These are phyloP conservation scores for Gymnopilus dilepis DNA, from an alignment of 768 basidiomycete species.

Conservation along the genomic window DNA sequence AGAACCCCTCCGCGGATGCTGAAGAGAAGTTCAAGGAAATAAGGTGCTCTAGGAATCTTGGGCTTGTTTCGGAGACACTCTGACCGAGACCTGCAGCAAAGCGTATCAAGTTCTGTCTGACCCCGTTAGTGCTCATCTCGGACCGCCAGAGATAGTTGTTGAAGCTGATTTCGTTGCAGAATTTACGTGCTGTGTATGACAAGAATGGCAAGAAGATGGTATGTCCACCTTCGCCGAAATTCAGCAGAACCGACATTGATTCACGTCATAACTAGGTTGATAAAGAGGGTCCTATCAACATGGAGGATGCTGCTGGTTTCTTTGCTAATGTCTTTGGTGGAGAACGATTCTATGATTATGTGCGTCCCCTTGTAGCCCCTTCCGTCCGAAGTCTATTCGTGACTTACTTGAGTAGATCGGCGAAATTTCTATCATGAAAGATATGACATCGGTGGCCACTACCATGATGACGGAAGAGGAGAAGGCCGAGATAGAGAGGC, in stretches of 20 bases:
- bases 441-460: slow-evolving; percentile 83
- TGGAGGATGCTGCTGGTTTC: slow-evolving; percentile 94
- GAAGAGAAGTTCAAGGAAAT: slow-evolving; percentile 98
- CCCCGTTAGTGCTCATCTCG: slow-evolving; percentile 53
- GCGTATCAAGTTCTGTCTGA: slow-evolving; percentile 94
- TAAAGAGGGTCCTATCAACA: slow-evolving; percentile 75
- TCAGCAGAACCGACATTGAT: not conserved
- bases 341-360: slow-evolving; percentile 88
- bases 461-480: slow-evolving; percentile 95
- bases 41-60: slow-evolving; percentile 57
- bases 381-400: not conserved
- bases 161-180: slow-evolving; percentile 43
- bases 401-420: slow-evolving; percentile 70
- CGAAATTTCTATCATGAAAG: slow-evolving; percentile 95
- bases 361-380: slow-evolving; percentile 45
- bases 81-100: slow-evolving; percentile 58
- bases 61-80: not conserved
- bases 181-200: slow-evolving; percentile 89
- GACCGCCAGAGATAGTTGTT: not conserved
- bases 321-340: slow-evolving; percentile 97
- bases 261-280: slow-evolving; percentile 52
- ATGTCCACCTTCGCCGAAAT: slow-evolving; percentile 23
- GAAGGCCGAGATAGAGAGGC: slow-evolving; percentile 82
- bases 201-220: slow-evolving; percentile 94
- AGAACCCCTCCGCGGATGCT: slow-evolving; percentile 91